Percentiles rank a stretch among this genome's conserved stretches.
Evolutionary conservation across 176 grass and related monocot genomes (phyloP).

Genomic region (Themeda triandra): DNA sequence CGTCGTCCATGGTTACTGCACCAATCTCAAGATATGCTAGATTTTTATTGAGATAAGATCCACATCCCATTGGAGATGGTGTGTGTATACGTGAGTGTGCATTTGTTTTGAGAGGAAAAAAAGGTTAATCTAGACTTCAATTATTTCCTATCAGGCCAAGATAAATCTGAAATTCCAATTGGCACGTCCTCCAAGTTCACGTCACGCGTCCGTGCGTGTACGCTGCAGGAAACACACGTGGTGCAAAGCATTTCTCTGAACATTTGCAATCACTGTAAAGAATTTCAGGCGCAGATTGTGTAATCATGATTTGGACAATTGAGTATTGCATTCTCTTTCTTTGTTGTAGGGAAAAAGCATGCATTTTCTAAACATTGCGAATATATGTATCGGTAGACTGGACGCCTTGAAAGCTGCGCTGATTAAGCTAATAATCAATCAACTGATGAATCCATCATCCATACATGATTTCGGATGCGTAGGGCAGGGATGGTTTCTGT

Average conservation of each 20-base stretch:
- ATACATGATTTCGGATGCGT: conserved; percentile 6
- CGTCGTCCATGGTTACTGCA: too few relatives aligned
- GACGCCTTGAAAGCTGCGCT: not conserved
- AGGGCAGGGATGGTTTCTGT: conserved; percentile 28
- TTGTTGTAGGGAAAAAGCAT: not conserved
- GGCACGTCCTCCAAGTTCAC: not conserved
- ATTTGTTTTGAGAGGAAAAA: too few relatives aligned
- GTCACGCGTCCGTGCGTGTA: not conserved
- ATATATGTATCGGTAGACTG: not conserved
- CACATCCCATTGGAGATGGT: too few relatives aligned
- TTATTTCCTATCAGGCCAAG: not conserved
- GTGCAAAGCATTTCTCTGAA: not conserved
- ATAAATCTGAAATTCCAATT: too few relatives aligned
- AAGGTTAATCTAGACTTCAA: too few relatives aligned
- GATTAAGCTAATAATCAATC: conserved; percentile 12
- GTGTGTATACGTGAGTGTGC: too few relatives aligned
- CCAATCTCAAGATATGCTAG: too few relatives aligned
- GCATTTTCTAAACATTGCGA: not conserved
- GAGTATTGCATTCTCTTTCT: too few relatives aligned
- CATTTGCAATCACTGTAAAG: not conserved
- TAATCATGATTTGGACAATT: too few relatives aligned
- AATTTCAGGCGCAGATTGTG: not conserved
- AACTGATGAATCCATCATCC: not conserved
- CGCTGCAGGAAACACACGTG: not conserved
- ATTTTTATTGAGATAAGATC: too few relatives aligned